phyloP scores from a whole-genome alignment of 768 basidiomycete species.

The Ramaria rubella region DNA sequence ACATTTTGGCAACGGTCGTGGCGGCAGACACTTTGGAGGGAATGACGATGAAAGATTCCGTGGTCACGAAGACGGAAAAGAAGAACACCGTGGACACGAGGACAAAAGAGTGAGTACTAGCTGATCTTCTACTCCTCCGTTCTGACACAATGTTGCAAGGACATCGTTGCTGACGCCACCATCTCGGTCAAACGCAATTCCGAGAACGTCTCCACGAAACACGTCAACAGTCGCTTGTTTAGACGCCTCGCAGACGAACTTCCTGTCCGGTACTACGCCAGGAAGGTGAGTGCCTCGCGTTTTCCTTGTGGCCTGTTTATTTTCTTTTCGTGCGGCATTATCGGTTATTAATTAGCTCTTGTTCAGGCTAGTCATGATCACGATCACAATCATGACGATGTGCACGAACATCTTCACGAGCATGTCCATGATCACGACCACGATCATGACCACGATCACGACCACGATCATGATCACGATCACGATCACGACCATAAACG shows the following conservation, averaged over 20 bases:
- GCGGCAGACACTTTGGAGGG: neutral
- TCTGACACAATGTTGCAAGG: neutral
- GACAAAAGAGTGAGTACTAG: neutral
- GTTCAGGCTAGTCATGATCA: constrained; percentile 12
- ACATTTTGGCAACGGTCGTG: neutral
- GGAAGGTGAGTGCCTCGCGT: neutral
- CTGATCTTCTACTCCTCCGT: neutral
- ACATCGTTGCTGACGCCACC: neutral
- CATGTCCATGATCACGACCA: constrained; percentile 15
- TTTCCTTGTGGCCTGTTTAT: neutral
- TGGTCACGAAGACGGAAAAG: neutral
- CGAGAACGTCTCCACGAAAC: neutral
- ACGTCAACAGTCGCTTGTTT: neutral
- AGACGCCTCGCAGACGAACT: neutral
- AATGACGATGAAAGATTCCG: neutral
- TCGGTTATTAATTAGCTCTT: neutral
- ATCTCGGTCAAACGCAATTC: neutral
- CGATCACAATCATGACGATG: constrained; percentile 17
- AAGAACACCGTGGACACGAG: neutral
- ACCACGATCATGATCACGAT: constrained; percentile 14
- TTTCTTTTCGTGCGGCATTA: neutral
- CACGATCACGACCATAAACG: constrained; percentile 15
- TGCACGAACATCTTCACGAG: constrained; percentile 16
- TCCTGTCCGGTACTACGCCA: neutral
- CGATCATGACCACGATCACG: constrained; percentile 16